Evolutionary conservation across 352 stramenopile species (phyloP), one percentile per base, ranked within the genome.

Genomic region (Phytophthora ramorum): DNA sequence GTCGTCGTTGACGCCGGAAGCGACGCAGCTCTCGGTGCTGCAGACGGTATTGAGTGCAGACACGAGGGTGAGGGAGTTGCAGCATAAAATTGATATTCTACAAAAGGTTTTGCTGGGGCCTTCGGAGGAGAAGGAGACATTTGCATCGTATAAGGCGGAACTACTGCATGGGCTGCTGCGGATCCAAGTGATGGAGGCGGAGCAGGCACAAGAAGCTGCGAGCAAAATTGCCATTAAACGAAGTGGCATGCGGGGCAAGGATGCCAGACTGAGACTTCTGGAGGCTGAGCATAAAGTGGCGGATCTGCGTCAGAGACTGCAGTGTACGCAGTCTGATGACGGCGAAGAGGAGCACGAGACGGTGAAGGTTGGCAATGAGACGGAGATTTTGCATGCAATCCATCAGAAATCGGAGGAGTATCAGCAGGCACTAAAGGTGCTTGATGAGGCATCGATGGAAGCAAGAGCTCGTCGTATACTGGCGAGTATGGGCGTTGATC

Each of bases 401-500:
- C 73, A 87, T 26, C 54, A 76, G 16, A 83, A 80, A 32, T 61
- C 74, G 16, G 59, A 84, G 9, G 48, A 75, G 34, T 87, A 75
- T 48, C 78, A 85, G 19, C 66, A 78, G 30, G 64, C 65, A 9
- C 55, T 89, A 17, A 83, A 85, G 50, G 37, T 75, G 16, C 58
- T 87, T 22, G 75, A 87, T 47, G 76, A 87, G 64, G 56, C 71
- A 40, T 83, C 79, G 2, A 86, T 84, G 73, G 80, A 89, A 44
- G 73, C 76, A 0, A 67, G 78, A 8, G 80, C 78, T 10, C 65
- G 80, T 0, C 71, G 73, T 17, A 89, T 89, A 41, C 43, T 89
- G 16, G 46, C 52, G 5, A 85, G 67, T 56, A 89, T 89, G 69
- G 69, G 92, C 58, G 93, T 98, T 63, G 88, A 81, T 26, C 41